Evolutionary conservation across 2,329 filamentous ascomycete species (phyloP), one percentile per base, ranked within the genome.

Genomic region (Pseudocercospora cruenta): DNA sequence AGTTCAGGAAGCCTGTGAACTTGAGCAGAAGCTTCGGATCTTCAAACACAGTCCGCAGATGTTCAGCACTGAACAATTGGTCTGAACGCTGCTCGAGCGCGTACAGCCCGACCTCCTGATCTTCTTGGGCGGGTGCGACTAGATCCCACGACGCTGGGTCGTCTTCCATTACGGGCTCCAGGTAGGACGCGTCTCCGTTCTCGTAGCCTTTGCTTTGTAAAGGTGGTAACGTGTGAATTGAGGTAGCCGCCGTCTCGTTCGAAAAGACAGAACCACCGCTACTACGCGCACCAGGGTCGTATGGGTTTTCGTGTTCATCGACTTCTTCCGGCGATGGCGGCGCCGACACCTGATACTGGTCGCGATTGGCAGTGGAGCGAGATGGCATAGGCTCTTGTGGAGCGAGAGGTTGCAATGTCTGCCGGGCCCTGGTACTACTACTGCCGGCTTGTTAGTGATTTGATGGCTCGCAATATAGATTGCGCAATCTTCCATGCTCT

Each of bases 1-100:
- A 77, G 64, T 85, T 85, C 2, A 93, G 80, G 71, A 91, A 94
- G 2, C 86, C 83, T 1, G 87, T 90, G 75, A 93, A 93, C 53
- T 83, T 85, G 60, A 88, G 82, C 1, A 92, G 80, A 22, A 89
- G 83, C 6, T 84, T 79, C 0, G 88, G 86, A 64, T 91, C 87
- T 2, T 83, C 80, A 69, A 92, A 90, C 31, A 93, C 91, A 28
- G 84, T 81, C 49, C 84, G 77, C 28, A 93, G 80, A 77, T 93
- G 90, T 60, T 88, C 84, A 16, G 78, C 81, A 0, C 89, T 91
- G 72, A 92, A 89, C 39, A 93, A 80, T 12, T 87, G 81, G 64
- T 90, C 87, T 0, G 88, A 87, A 53, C 87, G 84, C n/a, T 81
- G 79, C 76, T 92, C 90, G 0, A 92, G 79, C 1, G 85, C 86